phyloP scores from a whole-genome alignment of 371 early-diverging fungal genomes.

The Haplosporangium sp. region DNA sequence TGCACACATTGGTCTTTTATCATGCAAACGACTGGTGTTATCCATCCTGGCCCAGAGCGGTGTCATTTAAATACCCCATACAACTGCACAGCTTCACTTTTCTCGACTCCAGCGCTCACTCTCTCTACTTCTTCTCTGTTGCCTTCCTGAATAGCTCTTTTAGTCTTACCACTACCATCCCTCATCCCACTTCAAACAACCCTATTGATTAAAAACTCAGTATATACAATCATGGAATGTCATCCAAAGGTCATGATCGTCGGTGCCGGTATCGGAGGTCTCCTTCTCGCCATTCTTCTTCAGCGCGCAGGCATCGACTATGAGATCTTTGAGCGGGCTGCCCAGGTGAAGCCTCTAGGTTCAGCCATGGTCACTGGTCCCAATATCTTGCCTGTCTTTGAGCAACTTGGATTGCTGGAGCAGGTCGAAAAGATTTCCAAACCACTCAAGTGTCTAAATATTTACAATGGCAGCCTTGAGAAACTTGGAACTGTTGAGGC shows the following conservation, averaged over 20 bases:
- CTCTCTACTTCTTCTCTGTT: too few relatives aligned
- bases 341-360: constrained; percentile 19
- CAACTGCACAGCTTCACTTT: too few relatives aligned
- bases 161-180: background rate
- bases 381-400: constrained; percentile 38
- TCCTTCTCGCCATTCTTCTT: constrained; percentile 31
- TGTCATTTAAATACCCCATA: too few relatives aligned
- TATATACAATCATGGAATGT: constrained; percentile 13
- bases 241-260: constrained; percentile 32
- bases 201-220: too few relatives aligned
- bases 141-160: too few relatives aligned
- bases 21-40: too few relatives aligned
- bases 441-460: constrained; percentile 28
- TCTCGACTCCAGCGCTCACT: too few relatives aligned
- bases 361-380: constrained; percentile 37
- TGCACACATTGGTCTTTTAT: too few relatives aligned
- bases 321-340: constrained; percentile 36
- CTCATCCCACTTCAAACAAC: background rate
- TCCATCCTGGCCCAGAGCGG: too few relatives aligned
- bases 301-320: constrained; percentile 40
- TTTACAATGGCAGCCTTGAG: constrained; percentile 14
- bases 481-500: constrained; percentile 17
- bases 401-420: constrained; percentile 31
- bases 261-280: constrained; percentile 39
- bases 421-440: constrained; percentile 36